A percentile compares a stretch with the other conserved stretches of the same genome.
Conservation (phyloP, 169 alveolate genomes). For the Cryptosporidium felis region DNA sequence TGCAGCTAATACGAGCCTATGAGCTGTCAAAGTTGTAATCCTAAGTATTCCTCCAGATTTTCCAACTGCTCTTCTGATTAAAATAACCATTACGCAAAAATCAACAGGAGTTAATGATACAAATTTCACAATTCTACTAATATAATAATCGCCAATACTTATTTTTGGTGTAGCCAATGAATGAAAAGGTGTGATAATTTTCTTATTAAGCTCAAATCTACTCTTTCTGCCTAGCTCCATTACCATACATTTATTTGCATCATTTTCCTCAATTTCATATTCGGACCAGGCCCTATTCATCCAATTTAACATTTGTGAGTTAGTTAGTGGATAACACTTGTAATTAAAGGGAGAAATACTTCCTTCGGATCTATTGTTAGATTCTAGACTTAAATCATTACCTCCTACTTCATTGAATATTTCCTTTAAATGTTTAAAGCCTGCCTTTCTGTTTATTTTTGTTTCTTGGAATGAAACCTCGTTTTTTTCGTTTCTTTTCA, state of each 20-base stretch:
- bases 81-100: slow-evolving; percentile 48
- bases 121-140: slow-evolving; percentile 48
- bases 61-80: slow-evolving; percentile 23
- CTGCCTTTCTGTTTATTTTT: not conserved
- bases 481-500: not conserved
- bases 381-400: no score
- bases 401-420: no score
- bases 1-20: slow-evolving; percentile 56
- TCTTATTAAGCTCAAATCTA: not conserved
- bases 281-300: slow-evolving; percentile 53
- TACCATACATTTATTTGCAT: not conserved
- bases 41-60: slow-evolving; percentile 34
- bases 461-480: not conserved
- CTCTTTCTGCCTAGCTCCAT: slow-evolving; percentile 13
- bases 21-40: slow-evolving; percentile 49
- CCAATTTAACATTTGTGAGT: slow-evolving; percentile 32
- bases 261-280: slow-evolving; percentile 3
- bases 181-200: slow-evolving; percentile 59
- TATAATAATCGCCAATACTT: slow-evolving; percentile 45
- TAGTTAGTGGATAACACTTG: slow-evolving; percentile 37
- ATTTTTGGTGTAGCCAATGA: slow-evolving; percentile 60
- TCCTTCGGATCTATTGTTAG: not conserved
- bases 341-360: slow-evolving; percentile 14
- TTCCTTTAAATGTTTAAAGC: no score
- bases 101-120: slow-evolving; percentile 50